Evolutionary conservation across 495 filamentous ascomycete genomes (phyloP).

Genomic region (Penicillium argentinense): DNA sequence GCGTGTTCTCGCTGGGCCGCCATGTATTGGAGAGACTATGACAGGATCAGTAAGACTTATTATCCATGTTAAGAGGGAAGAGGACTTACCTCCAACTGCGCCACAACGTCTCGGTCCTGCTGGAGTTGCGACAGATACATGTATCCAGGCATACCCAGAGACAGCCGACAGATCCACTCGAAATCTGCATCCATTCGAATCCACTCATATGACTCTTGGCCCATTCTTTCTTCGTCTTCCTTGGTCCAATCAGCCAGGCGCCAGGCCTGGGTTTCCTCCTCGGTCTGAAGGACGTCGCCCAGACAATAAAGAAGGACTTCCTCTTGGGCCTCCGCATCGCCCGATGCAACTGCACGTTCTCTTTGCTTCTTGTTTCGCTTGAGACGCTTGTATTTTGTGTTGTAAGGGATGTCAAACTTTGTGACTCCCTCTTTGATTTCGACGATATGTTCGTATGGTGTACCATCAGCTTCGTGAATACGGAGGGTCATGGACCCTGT

Average conservation of each 20-base stretch:
- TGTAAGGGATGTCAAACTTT: conserved; percentile 93
- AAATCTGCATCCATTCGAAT: conserved; percentile 97
- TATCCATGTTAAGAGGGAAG: background rate
- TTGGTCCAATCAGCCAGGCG: conserved; percentile 81
- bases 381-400: conserved; percentile 97
- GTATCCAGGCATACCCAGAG: conserved; percentile 80
- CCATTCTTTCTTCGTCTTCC: conserved; percentile 85
- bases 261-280: conserved; percentile 83
- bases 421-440: conserved; percentile 84
- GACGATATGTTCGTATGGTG: conserved; percentile 97
- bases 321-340: conserved; percentile 72
- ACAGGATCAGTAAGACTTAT: background rate
- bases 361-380: conserved; percentile 89
- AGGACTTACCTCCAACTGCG: conserved; percentile 76
- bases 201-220: conserved; percentile 96
- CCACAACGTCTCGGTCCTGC: conserved; percentile 94
- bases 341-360: conserved; percentile 68
- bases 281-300: conserved; percentile 82
- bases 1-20: conserved; percentile 59
- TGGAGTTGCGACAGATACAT: conserved; percentile 98
- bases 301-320: conserved; percentile 89
- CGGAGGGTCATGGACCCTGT: conserved; percentile 95
- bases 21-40: conserved; percentile 61
- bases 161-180: conserved; percentile 88
- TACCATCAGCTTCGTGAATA: conserved; percentile 98